Conservation (phyloP, 768 basidiomycete genomes). For the Rhodotorula graminis region DNA sequence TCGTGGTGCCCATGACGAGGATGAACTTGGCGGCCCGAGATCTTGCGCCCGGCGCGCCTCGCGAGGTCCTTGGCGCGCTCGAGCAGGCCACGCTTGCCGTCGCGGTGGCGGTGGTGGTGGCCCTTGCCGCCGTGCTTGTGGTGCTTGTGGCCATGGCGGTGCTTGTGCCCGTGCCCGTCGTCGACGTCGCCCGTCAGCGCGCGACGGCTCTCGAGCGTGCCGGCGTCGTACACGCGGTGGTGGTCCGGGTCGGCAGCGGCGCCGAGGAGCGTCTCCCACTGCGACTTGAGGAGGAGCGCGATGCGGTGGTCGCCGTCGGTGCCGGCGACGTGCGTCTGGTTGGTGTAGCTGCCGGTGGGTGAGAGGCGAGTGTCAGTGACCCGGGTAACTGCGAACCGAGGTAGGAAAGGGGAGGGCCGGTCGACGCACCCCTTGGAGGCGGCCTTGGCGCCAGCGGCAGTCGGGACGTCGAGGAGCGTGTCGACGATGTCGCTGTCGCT, state of each 20-base stretch:
- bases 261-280: slow-evolving; percentile 64
- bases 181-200: slow-evolving; percentile 45
- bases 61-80: background rate
- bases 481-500: background rate
- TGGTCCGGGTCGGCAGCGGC: slow-evolving; percentile 42
- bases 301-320: slow-evolving; percentile 59
- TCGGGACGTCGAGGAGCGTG: background rate
- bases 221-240: slow-evolving; percentile 65
- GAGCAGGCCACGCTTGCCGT: too few species aligned
- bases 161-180: background rate
- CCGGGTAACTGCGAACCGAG: background rate
- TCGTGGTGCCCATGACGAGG: too few species aligned
- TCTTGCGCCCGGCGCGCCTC: background rate
- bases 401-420: background rate
- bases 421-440: background rate
- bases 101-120: background rate
- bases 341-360: slow-evolving; percentile 25
- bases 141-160: background rate
- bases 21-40: background rate
- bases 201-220: slow-evolving; percentile 61
- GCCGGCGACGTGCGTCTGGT: slow-evolving; percentile 61
- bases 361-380: accelerated
- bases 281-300: slow-evolving; percentile 61
- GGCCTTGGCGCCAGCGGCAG: background rate
- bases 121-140: background rate